phyloP scores from a whole-genome alignment of 768 basidiomycete species.

The Boletus pseudopeckii region DNA sequence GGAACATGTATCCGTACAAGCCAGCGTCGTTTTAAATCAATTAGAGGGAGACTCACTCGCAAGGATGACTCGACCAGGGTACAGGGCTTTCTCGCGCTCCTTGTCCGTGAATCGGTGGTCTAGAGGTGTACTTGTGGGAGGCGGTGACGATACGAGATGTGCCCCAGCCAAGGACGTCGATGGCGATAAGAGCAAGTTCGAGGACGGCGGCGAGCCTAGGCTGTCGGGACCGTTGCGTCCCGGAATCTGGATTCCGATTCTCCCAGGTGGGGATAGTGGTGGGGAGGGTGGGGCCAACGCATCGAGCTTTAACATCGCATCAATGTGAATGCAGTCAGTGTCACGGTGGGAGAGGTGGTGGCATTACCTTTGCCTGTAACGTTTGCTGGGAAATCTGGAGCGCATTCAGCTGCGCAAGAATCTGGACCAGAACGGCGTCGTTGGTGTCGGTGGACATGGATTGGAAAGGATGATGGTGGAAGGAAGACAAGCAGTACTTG shows the following conservation, averaged over 20 bases:
- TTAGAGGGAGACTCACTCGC: constrained; percentile 57
- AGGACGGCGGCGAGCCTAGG: constrained; percentile 22
- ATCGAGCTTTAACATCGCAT: constrained; percentile 45
- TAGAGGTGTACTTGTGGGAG: constrained; percentile 13
- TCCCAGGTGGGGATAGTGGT: constrained; percentile 18
- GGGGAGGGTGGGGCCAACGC: constrained; percentile 32
- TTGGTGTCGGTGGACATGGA: constrained; percentile 27
- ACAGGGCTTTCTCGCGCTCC: constrained; percentile 70
- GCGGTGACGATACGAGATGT: constrained; percentile 28
- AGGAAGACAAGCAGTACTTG: constrained; percentile 4
- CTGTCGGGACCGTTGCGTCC: constrained; percentile 12
- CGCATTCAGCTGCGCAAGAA: constrained; percentile 65
- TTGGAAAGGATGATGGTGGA: constrained; percentile 9
- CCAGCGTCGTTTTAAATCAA: neutral
- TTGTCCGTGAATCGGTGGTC: constrained; percentile 41
- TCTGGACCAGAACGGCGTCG: constrained; percentile 67
- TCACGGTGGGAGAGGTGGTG: neutral
- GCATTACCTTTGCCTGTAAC: constrained; percentile 69
- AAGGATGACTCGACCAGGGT: constrained; percentile 78
- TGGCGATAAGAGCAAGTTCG: constrained; percentile 28
- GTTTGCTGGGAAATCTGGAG: constrained; percentile 74
- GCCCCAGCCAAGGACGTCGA: constrained; percentile 25
- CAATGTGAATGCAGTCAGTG: neutral
- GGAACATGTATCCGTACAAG: neutral
- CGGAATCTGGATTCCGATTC: constrained; percentile 29